phyloP scores from a whole-genome alignment of 2,329 filamentous ascomycete genomes.

The Aspergillus novofumigatus region DNA sequence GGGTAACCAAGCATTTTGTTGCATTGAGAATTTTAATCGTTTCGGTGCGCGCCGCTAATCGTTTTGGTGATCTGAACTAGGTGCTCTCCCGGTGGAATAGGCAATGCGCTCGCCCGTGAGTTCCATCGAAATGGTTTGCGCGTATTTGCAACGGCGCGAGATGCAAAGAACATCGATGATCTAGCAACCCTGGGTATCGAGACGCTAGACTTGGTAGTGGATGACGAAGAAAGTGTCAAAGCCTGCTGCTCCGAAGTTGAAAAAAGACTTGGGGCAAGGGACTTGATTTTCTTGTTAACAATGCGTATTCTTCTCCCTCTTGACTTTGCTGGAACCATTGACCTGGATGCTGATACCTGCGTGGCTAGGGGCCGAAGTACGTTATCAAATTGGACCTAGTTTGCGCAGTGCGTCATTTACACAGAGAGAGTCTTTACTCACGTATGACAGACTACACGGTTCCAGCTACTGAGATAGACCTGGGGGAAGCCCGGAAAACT shows the following conservation, averaged over 20 bases:
- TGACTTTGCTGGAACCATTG: not conserved
- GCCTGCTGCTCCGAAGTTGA: slow-evolving; percentile 46
- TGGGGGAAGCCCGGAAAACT: slow-evolving; percentile 43
- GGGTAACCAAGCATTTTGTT: slow-evolving; percentile 27
- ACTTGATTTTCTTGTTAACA: slow-evolving; percentile 57
- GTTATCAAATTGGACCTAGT: slow-evolving; percentile 5
- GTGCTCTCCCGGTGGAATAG: slow-evolving; percentile 51
- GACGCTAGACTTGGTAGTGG: slow-evolving; percentile 53
- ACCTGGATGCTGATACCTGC: slow-evolving; percentile 5
- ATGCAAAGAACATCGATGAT: slow-evolving; percentile 46
- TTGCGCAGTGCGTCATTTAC: not conserved
- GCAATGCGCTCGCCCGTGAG: slow-evolving; percentile 54
- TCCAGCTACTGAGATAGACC: slow-evolving; percentile 53
- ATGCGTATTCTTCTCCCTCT: slow-evolving; percentile 40
- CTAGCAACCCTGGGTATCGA: slow-evolving; percentile 50
- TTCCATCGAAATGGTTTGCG: slow-evolving; percentile 51
- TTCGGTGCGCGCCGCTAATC: not conserved
- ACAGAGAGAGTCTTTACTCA: slow-evolving; percentile 2
- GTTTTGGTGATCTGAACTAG: slow-evolving; percentile 11
- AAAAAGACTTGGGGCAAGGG: slow-evolving; percentile 42
- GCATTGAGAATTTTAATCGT: not conserved
- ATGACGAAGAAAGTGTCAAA: slow-evolving; percentile 46
- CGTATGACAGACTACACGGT: slow-evolving; percentile 49
- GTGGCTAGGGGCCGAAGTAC: slow-evolving; percentile 27
- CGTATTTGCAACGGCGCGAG: slow-evolving; percentile 57